Conservation (phyloP, 2,329 filamentous ascomycete genomes). For the Scytalidium sp. region DNA sequence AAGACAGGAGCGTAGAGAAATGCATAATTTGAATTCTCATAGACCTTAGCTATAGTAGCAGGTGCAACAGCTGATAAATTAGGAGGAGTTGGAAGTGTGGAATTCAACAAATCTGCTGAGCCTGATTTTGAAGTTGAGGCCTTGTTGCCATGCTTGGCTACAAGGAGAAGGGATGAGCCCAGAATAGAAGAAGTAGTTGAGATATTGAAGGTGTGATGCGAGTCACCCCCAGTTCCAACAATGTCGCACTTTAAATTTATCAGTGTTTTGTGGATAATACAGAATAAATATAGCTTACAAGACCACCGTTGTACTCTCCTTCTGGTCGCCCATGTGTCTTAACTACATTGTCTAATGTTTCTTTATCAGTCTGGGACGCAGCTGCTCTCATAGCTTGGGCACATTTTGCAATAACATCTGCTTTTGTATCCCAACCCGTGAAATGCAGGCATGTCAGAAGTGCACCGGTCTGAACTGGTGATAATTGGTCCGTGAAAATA, state of each 20-base stretch:
- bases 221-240: slow-evolving; percentile 94
- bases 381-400: slow-evolving; percentile 81
- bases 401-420: slow-evolving; percentile 83
- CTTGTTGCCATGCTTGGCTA: slow-evolving; percentile 95
- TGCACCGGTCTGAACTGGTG: slow-evolving; percentile 83
- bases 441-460: slow-evolving; percentile 91
- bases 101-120: slow-evolving; percentile 84
- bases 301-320: slow-evolving; percentile 75
- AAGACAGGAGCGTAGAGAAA: slow-evolving; percentile 96
- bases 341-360: slow-evolving; percentile 59
- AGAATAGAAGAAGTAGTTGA: slow-evolving; percentile 93
- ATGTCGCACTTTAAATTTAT: slow-evolving; percentile 67
- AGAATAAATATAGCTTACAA: slow-evolving; percentile 55
- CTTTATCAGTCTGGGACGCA: slow-evolving; percentile 67
- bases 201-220: slow-evolving; percentile 98
- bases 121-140: slow-evolving; percentile 95
- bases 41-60: slow-evolving; percentile 67
- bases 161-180: slow-evolving; percentile 77
- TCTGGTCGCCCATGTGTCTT: slow-evolving; percentile 58
- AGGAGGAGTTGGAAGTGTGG: slow-evolving; percentile 69
- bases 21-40: slow-evolving; percentile 80
- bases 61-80: slow-evolving; percentile 73
- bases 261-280: slow-evolving; percentile 2
- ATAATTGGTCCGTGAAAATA: slow-evolving; percentile 88
- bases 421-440: slow-evolving; percentile 76